Percentiles rank a stretch among this genome's conserved stretches.
These are phyloP conservation scores for Vaccinium vitisidaea DNA, from an alignment of 148 eudicot genomes.

Conservation along the genomic window DNA sequence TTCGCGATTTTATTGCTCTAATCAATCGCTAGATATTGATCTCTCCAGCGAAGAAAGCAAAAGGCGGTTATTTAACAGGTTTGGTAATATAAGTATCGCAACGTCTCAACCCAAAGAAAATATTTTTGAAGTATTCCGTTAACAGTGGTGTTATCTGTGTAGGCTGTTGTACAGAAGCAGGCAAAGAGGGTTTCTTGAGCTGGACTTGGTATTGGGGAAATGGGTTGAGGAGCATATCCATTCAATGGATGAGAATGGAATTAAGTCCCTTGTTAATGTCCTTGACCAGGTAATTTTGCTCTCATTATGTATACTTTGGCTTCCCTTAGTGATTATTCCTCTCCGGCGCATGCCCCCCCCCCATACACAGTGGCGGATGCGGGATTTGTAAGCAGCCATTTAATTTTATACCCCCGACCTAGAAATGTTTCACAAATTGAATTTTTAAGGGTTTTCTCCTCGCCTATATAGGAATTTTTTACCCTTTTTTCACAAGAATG, in stretches of 20 bases:
- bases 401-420: not conserved
- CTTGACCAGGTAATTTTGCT: constrained; percentile 72
- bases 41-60: constrained; percentile 71
- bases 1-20: constrained; percentile 39
- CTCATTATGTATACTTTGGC: not conserved
- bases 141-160: constrained; percentile 1
- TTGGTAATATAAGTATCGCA: not conserved
- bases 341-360: not conserved
- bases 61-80: constrained; percentile 77
- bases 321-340: not conserved
- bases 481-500: not conserved
- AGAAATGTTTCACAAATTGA: not conserved
- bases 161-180: constrained; percentile 93
- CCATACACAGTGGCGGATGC: not conserved
- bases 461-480: not conserved
- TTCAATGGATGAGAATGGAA: constrained; percentile 78
- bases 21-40: constrained; percentile 43
- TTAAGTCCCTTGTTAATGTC: constrained; percentile 74
- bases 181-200: constrained; percentile 91
- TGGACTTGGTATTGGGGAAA: constrained; percentile 88
- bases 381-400: not conserved
- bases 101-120: too few species aligned
- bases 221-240: constrained; percentile 88
- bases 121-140: too few species aligned
- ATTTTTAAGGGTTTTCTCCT: not conserved